Conservation (phyloP, 164 flowering plant genomes). For the Echeveria elegans region DNA sequence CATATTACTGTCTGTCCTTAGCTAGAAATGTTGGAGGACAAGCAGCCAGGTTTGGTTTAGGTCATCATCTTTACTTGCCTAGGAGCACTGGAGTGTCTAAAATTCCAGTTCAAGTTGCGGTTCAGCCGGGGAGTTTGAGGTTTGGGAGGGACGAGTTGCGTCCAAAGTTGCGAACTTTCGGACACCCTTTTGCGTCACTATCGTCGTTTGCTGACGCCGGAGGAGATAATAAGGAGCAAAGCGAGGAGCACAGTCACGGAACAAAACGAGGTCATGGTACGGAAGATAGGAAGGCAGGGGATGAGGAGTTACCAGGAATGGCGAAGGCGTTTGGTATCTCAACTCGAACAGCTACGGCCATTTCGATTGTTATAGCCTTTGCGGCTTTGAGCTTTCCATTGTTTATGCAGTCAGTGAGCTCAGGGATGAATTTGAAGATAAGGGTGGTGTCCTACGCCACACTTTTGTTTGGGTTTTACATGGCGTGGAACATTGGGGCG, state of each 20-base stretch:
- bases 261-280: background rate
- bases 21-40: background rate
- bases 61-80: background rate
- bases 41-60: background rate
- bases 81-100: background rate
- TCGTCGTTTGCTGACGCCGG: conserved; percentile 59
- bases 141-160: background rate
- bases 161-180: conserved; percentile 3
- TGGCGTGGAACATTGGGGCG: conserved; percentile 99
- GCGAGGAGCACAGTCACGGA: background rate
- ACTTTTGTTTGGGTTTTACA: conserved; percentile 72
- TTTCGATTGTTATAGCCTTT: conserved; percentile 39
- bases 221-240: conserved; percentile 21
- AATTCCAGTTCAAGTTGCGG: too few species aligned
- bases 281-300: conserved; percentile 5
- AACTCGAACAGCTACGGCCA: background rate
- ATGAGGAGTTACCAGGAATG: conserved; percentile 13
- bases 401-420: conserved; percentile 50
- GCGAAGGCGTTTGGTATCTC: background rate
- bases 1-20: background rate
- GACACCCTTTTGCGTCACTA: conserved; percentile 38
- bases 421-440: conserved; percentile 49
- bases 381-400: conserved; percentile 58
- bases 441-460: conserved; percentile 59
- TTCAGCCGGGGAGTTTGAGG: background rate